These are phyloP conservation scores for Saccharomyces eubayanus DNA, from an alignment of 805 yeast genomes.

Conservation along the genomic window DNA sequence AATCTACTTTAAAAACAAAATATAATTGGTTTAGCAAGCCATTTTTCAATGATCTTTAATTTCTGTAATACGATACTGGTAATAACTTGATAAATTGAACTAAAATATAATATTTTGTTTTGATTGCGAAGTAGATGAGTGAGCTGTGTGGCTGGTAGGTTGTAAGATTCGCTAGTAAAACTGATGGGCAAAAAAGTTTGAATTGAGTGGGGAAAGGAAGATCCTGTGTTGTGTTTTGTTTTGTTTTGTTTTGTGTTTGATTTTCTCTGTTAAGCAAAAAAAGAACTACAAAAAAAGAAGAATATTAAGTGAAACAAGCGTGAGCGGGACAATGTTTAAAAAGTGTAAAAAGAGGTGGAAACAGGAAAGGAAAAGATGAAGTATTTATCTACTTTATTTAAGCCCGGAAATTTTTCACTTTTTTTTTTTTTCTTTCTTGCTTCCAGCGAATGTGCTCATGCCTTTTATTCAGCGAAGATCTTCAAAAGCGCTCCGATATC, in stretches of 20 bases:
- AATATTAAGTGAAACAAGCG: background rate
- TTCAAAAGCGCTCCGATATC: background rate
- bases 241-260: background rate
- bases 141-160: background rate
- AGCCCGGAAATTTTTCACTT: background rate
- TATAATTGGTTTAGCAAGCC: slow-evolving; percentile 19
- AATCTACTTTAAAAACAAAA: slow-evolving; percentile 9
- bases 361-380: background rate
- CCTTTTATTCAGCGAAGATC: background rate
- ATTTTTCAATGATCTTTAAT: slow-evolving; percentile 10
- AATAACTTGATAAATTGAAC: slow-evolving; percentile 3
- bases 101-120: slow-evolving; percentile 7
- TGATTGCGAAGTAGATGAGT: slow-evolving; percentile 15
- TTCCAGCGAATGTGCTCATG: background rate
- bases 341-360: background rate
- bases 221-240: background rate
- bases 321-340: background rate
- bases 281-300: background rate
- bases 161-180: background rate
- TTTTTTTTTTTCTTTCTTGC: background rate
- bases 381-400: background rate
- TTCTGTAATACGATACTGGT: slow-evolving; percentile 1
- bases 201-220: background rate
- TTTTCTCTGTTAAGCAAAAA: background rate
- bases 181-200: background rate